Base-by-base conservation (phyloP, 176 grass and related monocot species). In the Cymbopogon citratus region DNA sequence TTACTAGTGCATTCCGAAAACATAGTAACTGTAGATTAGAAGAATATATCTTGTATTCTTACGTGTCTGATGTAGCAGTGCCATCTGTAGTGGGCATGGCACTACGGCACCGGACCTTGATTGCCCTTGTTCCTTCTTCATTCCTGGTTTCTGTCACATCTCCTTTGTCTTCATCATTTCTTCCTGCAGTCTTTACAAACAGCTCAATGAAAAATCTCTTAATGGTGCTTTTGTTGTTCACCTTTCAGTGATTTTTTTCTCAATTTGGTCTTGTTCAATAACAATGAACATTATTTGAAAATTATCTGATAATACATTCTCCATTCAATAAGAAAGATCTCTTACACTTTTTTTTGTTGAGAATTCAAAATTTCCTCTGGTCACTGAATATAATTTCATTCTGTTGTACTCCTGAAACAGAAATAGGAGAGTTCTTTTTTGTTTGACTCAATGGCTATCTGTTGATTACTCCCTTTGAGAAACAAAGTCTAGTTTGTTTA, bases 141-240 rank as follows among this genome's bases (percentile, higher is more conserved):
- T 66, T 35, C 16, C 31, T 19, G 31, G 21, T 25, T 33, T 74
- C 33, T 79, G 57, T 46, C 80, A 79, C 59, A 26, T 45, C 69
- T 61, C 23, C n/a, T 61, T 61, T 62, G 59, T 62, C 59, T 63
- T 63, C 15, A 63, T 63, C 35, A 10, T 31, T 31, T 76, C 21
- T 40, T 51, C 54, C 70, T 3, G 34, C 3, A n/a, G 5, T 60
- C 11, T 75, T 52, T 56, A 51, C 59, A 51, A 26, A 44, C 65
- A 59, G 45, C 49, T 79, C 21, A 77, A 78, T 79, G 68, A 13
- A 65, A 65, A 43, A 43, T 41, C 35, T 76, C 31, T 63, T 31
- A 63, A 3, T 27, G 25, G 14, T 40, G n/a, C 9, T 69, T 80
- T 23, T 3, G 23, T 23, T 54, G 15, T 54, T 80, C 61, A 63